Conservation (phyloP, 805 yeast species). For the Ogataea salicorniae region DNA sequence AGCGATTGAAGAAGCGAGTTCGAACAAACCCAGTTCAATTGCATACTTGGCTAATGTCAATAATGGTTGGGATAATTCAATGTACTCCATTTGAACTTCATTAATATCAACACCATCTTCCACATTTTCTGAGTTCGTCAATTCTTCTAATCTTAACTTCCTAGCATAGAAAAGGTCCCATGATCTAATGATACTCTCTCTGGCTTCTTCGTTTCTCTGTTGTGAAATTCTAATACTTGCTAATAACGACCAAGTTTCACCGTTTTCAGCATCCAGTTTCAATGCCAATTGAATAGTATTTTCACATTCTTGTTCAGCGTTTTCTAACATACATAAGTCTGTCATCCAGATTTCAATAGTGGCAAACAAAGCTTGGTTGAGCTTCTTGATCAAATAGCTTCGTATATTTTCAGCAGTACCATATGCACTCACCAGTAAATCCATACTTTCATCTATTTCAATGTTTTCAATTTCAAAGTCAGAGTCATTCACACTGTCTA, state of each 20-base stretch:
- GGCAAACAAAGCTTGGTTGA: slow-evolving; percentile 75
- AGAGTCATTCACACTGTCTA: slow-evolving; percentile 8
- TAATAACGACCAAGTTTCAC: slow-evolving; percentile 77
- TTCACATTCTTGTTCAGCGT: slow-evolving; percentile 81
- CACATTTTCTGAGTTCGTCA: slow-evolving; percentile 21
- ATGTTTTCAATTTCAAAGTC: slow-evolving; percentile 4
- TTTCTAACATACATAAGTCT: slow-evolving; percentile 88
- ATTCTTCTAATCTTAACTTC: slow-evolving; percentile 44
- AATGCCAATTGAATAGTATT: slow-evolving; percentile 60
- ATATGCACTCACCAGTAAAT: slow-evolving; percentile 26
- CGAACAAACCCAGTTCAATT: slow-evolving; percentile 71
- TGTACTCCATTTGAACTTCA: slow-evolving; percentile 47
- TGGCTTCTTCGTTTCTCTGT: slow-evolving; percentile 68
- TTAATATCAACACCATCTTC: slow-evolving; percentile 32
- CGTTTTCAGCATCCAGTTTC: slow-evolving; percentile 51
- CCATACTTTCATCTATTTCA: slow-evolving; percentile 17
- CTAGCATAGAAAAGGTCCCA: slow-evolving; percentile 64
- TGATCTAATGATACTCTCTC: slow-evolving; percentile 55
- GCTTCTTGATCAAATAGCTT: slow-evolving; percentile 45
- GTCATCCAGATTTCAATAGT: slow-evolving; percentile 97
- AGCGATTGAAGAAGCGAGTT: slow-evolving; percentile 61
- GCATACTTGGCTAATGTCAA: slow-evolving; percentile 68
- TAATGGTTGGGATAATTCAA: slow-evolving; percentile 70
- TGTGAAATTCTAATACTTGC: slow-evolving; percentile 91
- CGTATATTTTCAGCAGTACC: slow-evolving; percentile 22